Percentiles rank a stretch among this genome's conserved stretches.
These are phyloP conservation scores for Epichloe sp. DNA, from an alignment of 2,329 filamentous ascomycete genomes.

Conservation along the genomic window DNA sequence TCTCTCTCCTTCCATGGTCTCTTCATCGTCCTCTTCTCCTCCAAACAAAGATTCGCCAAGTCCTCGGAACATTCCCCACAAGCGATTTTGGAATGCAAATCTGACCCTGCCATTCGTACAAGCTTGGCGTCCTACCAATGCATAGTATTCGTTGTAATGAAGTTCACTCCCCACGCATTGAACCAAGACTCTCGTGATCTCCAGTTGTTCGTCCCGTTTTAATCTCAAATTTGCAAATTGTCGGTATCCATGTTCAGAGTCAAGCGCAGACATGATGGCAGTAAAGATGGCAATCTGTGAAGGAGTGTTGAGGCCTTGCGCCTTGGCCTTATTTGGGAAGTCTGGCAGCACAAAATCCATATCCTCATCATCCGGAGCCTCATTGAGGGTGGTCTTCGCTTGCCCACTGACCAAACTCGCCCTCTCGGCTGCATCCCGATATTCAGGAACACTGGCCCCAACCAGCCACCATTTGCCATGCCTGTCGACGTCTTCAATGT, in stretches of 20 bases:
- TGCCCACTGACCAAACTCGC: slow-evolving; percentile 10
- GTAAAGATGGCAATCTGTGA: slow-evolving; percentile 86
- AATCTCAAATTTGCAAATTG: slow-evolving; percentile 71
- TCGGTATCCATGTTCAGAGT: slow-evolving; percentile 71
- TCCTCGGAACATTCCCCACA: slow-evolving; percentile 75
- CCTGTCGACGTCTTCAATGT: slow-evolving; percentile 72
- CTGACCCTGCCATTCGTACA: slow-evolving; percentile 63
- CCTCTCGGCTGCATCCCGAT: slow-evolving; percentile 6
- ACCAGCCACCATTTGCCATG: slow-evolving; percentile 98
- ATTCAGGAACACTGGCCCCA: slow-evolving; percentile 71
- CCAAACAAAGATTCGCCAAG: slow-evolving; percentile 72
- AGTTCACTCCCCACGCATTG: slow-evolving; percentile 77
- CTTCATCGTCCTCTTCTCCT: slow-evolving; percentile 45
- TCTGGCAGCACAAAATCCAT: slow-evolving; percentile 47
- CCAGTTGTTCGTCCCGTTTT: slow-evolving; percentile 73
- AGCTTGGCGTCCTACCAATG: slow-evolving; percentile 65
- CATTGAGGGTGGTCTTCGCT: slow-evolving; percentile 9
- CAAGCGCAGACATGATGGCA: slow-evolving; percentile 71
- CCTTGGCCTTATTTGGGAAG: slow-evolving; percentile 56
- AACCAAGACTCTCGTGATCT: slow-evolving; percentile 77
- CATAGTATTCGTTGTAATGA: slow-evolving; percentile 87
- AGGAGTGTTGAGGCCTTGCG: slow-evolving; percentile 77
- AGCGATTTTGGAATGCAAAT: slow-evolving; percentile 74
- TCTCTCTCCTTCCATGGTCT: slow-evolving; percentile 32
- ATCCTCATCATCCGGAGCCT: slow-evolving; percentile 29